Percentiles rank a stretch among this genome's conserved stretches.
Conservation (phyloP, 169 alveolate genomes). For the Condylostoma magnum region DNA sequence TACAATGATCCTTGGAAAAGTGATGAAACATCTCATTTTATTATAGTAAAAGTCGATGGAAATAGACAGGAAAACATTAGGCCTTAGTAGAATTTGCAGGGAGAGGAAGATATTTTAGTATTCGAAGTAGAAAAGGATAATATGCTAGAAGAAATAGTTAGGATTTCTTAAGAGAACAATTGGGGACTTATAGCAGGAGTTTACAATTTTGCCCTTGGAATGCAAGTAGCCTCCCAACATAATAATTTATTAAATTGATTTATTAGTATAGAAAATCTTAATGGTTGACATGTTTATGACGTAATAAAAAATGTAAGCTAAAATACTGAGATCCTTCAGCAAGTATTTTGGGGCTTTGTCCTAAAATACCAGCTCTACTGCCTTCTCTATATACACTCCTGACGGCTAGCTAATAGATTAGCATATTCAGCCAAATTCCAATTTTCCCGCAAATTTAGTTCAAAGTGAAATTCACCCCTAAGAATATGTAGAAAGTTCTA, state of each 20-base stretch:
- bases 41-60: not conserved
- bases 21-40: not conserved
- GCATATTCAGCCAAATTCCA: constrained; percentile 58
- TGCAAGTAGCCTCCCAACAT: too few relatives aligned
- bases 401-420: constrained; percentile 43
- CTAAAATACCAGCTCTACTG: constrained; percentile 86
- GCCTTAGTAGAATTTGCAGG: not conserved
- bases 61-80: not conserved
- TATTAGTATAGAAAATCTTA: not conserved
- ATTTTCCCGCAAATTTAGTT: constrained; percentile 68
- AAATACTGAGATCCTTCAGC: not conserved
- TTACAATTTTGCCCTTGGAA: constrained; percentile 17
- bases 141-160: not conserved
- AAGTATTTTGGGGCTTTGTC: constrained; percentile 57
- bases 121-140: not conserved
- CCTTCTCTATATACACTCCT: constrained; percentile 67
- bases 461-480: constrained; percentile 32
- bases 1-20: constrained; percentile 32
- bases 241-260: not conserved
- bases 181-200: not conserved
- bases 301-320: not conserved
- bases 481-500: constrained; percentile 33
- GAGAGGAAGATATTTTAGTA: not conserved
- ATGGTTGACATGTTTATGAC: not conserved
- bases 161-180: not conserved